Percentiles rank a stretch among this genome's conserved stretches.
Evolutionary conservation across 2,329 filamentous ascomycete genomes (phyloP).

Genomic region (Herpotrichia juniperi): DNA sequence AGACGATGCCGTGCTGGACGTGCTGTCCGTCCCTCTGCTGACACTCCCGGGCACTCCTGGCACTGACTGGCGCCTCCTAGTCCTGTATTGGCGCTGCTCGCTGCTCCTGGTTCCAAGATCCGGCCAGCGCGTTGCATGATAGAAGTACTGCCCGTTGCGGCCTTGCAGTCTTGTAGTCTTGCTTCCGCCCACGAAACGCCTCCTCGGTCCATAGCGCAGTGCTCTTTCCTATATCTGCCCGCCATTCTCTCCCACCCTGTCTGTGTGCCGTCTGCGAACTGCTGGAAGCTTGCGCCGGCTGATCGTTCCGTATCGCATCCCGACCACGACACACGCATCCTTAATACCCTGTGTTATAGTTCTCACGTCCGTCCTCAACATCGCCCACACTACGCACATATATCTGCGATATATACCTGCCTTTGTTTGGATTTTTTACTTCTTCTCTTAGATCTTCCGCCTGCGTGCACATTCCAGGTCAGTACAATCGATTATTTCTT

Average conservation of each 20-base stretch:
- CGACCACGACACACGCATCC: slow-evolving; percentile 21
- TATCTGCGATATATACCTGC: slow-evolving; percentile 5
- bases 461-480: too few species aligned
- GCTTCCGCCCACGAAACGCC: slow-evolving; percentile 40
- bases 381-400: slow-evolving; percentile 1
- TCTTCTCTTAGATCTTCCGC: too few species aligned
- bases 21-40: slow-evolving; percentile 16
- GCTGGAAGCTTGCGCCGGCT: slow-evolving; percentile 40
- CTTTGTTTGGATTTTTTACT: neutral
- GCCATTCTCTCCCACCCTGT: slow-evolving; percentile 15
- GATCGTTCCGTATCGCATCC: slow-evolving; percentile 16
- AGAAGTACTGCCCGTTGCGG: slow-evolving; percentile 49
- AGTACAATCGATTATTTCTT: too few species aligned
- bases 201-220: slow-evolving; percentile 28
- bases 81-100: slow-evolving; percentile 31
- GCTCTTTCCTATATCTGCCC: slow-evolving; percentile 21
- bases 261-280: slow-evolving; percentile 29
- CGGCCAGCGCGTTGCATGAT: slow-evolving; percentile 37
- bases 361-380: neutral
- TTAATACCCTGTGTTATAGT: slow-evolving; percentile 20
- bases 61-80: slow-evolving; percentile 30
- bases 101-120: slow-evolving; percentile 31
- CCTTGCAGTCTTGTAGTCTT: slow-evolving; percentile 46
- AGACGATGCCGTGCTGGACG: slow-evolving; percentile 37
- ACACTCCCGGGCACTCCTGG: slow-evolving; percentile 17